phyloP scores from a whole-genome alignment of 2,329 filamentous ascomycete genomes.

The Alternaria triticina region DNA sequence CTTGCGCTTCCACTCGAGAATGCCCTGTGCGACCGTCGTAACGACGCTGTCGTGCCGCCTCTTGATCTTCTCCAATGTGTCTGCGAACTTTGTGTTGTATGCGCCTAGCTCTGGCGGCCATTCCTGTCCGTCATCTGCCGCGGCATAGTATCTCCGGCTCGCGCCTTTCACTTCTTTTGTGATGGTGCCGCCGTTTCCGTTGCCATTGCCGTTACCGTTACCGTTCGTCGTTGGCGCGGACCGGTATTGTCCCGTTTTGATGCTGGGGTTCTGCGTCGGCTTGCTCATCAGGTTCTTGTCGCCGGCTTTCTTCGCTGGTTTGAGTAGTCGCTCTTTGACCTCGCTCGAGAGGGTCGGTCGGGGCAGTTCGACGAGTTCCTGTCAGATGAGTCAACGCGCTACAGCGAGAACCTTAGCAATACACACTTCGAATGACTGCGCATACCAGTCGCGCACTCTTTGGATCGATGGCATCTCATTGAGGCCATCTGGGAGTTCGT shows the following conservation, averaged over 20 bases:
- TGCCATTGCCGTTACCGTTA: constrained; percentile 41
- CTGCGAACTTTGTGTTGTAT: constrained; percentile 90
- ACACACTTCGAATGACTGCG: constrained; percentile 95
- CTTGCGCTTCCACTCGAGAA: constrained; percentile 96
- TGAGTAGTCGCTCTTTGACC: constrained; percentile 78
- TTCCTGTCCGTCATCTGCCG: constrained; percentile 83
- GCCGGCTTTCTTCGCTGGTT: constrained; percentile 67
- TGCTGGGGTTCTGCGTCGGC: constrained; percentile 87
- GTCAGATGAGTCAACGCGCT: constrained; percentile 39
- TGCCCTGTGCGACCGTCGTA: constrained; percentile 96
- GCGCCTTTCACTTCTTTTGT: constrained; percentile 56
- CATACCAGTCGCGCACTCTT: constrained; percentile 97
- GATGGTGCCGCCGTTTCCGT: constrained; percentile 56
- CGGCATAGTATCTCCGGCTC: constrained; percentile 83
- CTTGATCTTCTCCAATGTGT: constrained; percentile 92
- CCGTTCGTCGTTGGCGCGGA: constrained; percentile 59
- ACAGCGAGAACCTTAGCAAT: constrained; percentile 4
- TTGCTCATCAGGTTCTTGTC: constrained; percentile 74
- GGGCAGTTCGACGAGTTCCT: constrained; percentile 91
- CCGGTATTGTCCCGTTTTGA: constrained; percentile 80
- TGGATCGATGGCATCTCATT: constrained; percentile 98
- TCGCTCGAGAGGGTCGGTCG: constrained; percentile 78
- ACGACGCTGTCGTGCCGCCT: constrained; percentile 95
- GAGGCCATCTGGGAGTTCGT: constrained; percentile 89
- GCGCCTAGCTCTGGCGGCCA: constrained; percentile 95